phyloP scores from a whole-genome alignment of 148 eudicot species.

The Cornus florida region DNA sequence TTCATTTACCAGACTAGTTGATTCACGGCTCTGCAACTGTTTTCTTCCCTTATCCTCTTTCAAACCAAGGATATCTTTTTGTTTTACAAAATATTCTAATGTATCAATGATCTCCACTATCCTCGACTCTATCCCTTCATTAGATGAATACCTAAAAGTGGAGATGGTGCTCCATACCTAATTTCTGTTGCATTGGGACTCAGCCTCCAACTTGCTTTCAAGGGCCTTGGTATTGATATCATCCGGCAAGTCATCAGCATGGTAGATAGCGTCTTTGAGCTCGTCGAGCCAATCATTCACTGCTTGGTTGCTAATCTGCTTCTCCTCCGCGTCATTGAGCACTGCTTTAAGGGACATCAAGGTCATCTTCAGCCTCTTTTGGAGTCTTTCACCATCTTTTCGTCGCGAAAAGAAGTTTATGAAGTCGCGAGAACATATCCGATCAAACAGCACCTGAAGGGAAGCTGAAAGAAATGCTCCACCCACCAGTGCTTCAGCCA shows the following conservation, averaged over 20 bases:
- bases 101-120: constrained; percentile 9
- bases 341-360: not conserved
- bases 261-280: not conserved
- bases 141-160: not conserved
- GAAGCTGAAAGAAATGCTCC: not conserved
- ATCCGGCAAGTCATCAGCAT: not conserved
- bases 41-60: not conserved
- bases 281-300: not conserved
- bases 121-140: not conserved
- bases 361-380: not conserved
- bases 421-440: not conserved
- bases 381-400: not conserved
- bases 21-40: not conserved
- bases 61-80: constrained; percentile 2
- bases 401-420: not conserved
- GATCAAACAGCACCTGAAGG: not conserved
- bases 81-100: constrained; percentile 12
- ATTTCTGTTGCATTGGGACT: not conserved
- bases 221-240: not conserved
- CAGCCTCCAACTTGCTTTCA: not conserved
- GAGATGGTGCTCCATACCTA: not conserved
- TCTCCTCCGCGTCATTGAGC: not conserved
- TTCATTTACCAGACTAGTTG: constrained; percentile 14
- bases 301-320: not conserved
- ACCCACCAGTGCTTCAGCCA: not conserved